Percentiles rank a stretch among this genome's conserved stretches.
phyloP scores from a whole-genome alignment of 768 basidiomycete genomes.

The Phlebiopsis gigantea region DNA sequence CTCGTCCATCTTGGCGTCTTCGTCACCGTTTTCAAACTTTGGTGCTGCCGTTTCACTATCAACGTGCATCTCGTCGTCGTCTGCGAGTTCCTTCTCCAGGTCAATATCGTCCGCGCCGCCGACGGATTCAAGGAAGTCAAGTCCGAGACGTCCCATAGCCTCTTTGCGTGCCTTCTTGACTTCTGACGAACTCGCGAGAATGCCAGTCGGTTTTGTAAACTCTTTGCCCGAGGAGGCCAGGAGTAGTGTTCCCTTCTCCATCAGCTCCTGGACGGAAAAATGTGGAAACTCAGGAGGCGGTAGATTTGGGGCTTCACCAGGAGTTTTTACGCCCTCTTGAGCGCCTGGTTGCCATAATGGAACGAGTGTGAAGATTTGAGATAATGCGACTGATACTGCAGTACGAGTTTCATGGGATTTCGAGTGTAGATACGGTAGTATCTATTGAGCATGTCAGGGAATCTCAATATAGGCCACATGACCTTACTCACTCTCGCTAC shows the following conservation, averaged over 20 bases:
- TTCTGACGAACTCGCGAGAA: conserved; percentile 68
- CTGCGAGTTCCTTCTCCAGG: conserved; percentile 73
- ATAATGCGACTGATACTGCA: conserved; percentile 84
- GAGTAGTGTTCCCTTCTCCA: conserved; percentile 72
- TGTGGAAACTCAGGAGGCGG: conserved; percentile 57
- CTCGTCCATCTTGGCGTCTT: conserved; percentile 18
- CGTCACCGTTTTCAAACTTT: conserved; percentile 34
- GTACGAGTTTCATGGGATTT: conserved; percentile 90
- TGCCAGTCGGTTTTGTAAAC: conserved; percentile 69
- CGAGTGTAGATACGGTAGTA: conserved; percentile 87
- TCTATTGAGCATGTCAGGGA: conserved; percentile 36
- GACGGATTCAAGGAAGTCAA: conserved; percentile 77
- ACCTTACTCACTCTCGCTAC: conserved; percentile 67
- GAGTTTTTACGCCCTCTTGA: conserved; percentile 27
- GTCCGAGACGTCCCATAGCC: conserved; percentile 81
- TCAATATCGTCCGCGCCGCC: conserved; percentile 77
- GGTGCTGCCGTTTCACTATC: conserved; percentile 39
- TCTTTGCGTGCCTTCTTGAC: conserved; percentile 86
- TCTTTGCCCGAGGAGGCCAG: conserved; percentile 94
- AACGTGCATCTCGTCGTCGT: conserved; percentile 42
- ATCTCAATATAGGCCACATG: neutral
- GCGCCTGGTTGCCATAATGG: conserved; percentile 69
- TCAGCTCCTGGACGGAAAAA: conserved; percentile 73
- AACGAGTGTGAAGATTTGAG: conserved; percentile 78
- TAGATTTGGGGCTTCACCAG: conserved; percentile 25